Evolutionary conservation across 2,329 filamentous ascomycete genomes (phyloP), one percentile per base, ranked within the genome.

Genomic region (Ciborinia camelliae): DNA sequence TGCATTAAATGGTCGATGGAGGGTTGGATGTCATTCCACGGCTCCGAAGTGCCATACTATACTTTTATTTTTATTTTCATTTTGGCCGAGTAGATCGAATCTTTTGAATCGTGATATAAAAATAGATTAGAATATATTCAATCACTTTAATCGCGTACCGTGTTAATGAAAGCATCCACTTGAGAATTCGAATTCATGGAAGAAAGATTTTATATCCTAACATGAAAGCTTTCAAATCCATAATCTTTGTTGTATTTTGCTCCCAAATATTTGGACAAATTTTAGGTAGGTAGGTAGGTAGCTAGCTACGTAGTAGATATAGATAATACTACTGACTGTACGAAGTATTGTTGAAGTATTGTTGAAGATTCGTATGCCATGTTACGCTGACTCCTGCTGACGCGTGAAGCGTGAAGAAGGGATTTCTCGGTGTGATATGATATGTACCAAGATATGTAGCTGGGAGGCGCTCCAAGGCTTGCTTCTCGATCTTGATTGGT

Each of bases 1-100:
- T 64, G 62, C 55, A 64, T 51, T 30, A 59, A 63, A 63, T 37
- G 52, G n/a, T 9, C 20, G 62, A 57, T 59, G 55, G 37, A 28
- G 58, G 39, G 43, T 55, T n/a, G 30, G 30, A 47, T 32, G 23
- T 39, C 12, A 52, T 10, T 59, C 14, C 26, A 47, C n/a, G 55
- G 41, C 55, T 23, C 55, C 43, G 55, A 59, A 23, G 41, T 47
- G 41, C 55, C 14, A 58, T 47, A 9, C n/a, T n/a, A n/a, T n/a
- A n/a, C n/a, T n/a, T n/a, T n/a, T n/a, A n/a, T n/a, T n/a, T n/a
- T n/a, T n/a, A 26, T 12, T 20, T 23, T 45, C n/a, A 23, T 45
- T 58, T 47, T 47, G 55, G 41, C 41, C n/a, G 55, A 59, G 55
- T 59, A 59, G 55, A 18, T 26, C 37, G 12, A 37, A 45, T 18